phyloP scores from a whole-genome alignment of 78 protist species.

The Dictyostelium citrinum region DNA sequence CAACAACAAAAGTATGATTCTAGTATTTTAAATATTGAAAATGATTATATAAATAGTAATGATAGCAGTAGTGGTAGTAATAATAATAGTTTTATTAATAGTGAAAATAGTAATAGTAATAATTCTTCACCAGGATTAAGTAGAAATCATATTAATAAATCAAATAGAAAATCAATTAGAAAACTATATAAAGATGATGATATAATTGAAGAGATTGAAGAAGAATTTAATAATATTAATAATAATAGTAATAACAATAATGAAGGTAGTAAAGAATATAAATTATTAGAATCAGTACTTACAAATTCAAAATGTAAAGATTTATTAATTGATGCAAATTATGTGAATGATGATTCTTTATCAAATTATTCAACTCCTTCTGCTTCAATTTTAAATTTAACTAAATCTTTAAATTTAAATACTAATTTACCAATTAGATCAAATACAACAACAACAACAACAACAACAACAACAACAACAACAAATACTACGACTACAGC shows the following conservation, averaged over 20 bases:
- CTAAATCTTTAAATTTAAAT: not conserved
- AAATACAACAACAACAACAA: not conserved
- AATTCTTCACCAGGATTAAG: too few relatives aligned
- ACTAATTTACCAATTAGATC: not conserved
- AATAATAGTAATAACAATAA: not conserved
- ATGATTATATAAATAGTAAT: not conserved
- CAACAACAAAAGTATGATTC: not conserved
- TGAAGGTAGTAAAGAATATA: not conserved
- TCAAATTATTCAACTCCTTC: not conserved
- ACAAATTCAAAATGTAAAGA: constrained; percentile 14
- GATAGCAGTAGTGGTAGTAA: not conserved
- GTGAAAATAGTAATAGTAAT: not conserved
- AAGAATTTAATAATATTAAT: not conserved
- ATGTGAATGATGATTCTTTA: not conserved
- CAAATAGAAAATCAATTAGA: not conserved
- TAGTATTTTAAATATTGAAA: not conserved
- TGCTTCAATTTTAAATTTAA: not conserved
- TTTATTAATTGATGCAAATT: not conserved
- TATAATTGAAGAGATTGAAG: not conserved
- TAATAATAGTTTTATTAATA: not conserved
- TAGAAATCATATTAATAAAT: too few relatives aligned
- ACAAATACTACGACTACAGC: not conserved
- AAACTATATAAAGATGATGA: not conserved
- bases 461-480: not conserved
- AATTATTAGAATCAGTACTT: constrained; percentile 24